These are phyloP conservation scores for Tetrahymena borealis DNA, from an alignment of 73 alveolate genomes.

Conservation along the genomic window DNA sequence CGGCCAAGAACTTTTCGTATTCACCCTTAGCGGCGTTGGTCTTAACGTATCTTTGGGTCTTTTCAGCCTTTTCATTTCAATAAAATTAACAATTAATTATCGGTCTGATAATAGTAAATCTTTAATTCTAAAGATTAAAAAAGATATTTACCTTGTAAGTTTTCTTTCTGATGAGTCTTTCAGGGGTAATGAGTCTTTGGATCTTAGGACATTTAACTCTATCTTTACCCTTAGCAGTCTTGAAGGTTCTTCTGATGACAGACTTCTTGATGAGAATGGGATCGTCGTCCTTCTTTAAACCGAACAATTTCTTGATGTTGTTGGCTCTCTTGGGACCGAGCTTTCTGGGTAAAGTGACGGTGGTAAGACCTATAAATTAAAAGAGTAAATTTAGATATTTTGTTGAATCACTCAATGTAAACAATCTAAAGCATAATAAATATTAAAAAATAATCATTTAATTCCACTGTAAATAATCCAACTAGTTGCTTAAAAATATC, in stretches of 20 bases:
- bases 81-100: not conserved
- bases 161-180: constrained; percentile 79
- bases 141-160: constrained; percentile 32
- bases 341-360: constrained; percentile 79
- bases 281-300: constrained; percentile 72
- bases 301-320: constrained; percentile 77
- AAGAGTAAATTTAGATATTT: too few relatives aligned
- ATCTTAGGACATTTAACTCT: constrained; percentile 58
- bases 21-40: constrained; percentile 25
- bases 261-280: constrained; percentile 54
- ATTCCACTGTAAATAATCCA: too few relatives aligned
- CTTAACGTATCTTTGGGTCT: constrained; percentile 22
- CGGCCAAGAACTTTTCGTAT: constrained; percentile 27
- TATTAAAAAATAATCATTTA: too few relatives aligned
- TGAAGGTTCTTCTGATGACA: constrained; percentile 66
- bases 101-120: constrained; percentile 3
- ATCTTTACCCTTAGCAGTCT: constrained; percentile 52
- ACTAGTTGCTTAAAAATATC: too few relatives aligned
- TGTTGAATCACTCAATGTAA: too few relatives aligned
- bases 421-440: too few relatives aligned
- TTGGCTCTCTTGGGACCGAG: constrained; percentile 96
- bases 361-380: constrained; percentile 82
- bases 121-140: too few relatives aligned
- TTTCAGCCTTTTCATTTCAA: not conserved
- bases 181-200: constrained; percentile 78